phyloP scores from a whole-genome alignment of 106 monocot species.

The Acanthochlamys bracteata region DNA sequence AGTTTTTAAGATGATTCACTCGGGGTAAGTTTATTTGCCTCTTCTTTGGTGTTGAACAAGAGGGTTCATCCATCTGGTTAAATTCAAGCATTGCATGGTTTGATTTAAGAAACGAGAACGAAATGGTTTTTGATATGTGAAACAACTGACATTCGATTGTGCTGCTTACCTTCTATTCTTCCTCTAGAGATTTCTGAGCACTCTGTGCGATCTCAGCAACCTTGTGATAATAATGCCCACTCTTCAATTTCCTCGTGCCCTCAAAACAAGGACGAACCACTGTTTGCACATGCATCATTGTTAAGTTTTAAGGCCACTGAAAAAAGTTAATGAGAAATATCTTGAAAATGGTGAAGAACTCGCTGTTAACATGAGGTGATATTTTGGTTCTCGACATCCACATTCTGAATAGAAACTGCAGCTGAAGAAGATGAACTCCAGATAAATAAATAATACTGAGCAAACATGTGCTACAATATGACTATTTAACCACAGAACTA shows the following conservation, averaged over 20 bases:
- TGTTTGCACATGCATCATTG: conserved; percentile 59
- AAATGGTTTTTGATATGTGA: not conserved
- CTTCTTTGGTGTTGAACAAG: conserved; percentile 75
- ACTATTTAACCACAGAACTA: not conserved
- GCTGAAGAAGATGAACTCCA: conserved; percentile 54
- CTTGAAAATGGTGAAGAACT: conserved; percentile 11
- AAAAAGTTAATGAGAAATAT: not conserved
- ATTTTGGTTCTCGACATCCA: conserved; percentile 38
- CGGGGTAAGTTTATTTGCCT: conserved; percentile 54
- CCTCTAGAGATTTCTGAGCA: conserved; percentile 65
- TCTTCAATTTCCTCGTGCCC: conserved; percentile 45
- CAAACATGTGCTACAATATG: not conserved
- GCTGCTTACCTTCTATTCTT: conserved; percentile 73
- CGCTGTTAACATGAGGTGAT: conserved; percentile 69
- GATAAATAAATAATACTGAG: not conserved
- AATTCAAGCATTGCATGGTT: not conserved
- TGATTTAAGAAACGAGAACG: not conserved
- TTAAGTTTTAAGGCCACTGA: conserved; percentile 82
- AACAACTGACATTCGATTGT: not conserved
- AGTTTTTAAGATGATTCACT: conserved; percentile 64
- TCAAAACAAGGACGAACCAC: conserved; percentile 43
- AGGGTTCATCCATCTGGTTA: conserved; percentile 79
- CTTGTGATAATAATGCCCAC: conserved; percentile 63
- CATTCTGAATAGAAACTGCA: conserved; percentile 45
- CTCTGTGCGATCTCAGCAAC: conserved; percentile 61